A percentile compares a stretch with the other conserved stretches of the same genome.
Conservation (phyloP, 1,284 basidiomycete genomes). For the Puccinia polysora region DNA sequence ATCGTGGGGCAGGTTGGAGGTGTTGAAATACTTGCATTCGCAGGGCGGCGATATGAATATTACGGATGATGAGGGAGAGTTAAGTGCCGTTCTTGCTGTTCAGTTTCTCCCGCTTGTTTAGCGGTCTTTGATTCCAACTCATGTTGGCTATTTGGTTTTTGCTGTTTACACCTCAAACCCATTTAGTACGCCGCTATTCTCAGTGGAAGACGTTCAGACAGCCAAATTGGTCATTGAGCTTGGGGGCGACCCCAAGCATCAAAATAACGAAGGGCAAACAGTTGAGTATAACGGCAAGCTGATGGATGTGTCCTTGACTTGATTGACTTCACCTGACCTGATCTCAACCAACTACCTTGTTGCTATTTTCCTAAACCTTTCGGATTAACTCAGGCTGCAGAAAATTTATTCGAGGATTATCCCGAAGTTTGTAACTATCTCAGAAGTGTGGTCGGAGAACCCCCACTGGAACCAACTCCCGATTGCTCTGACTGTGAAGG, state of each 20-base stretch:
- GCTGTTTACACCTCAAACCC: background rate
- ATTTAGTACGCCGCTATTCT: constrained; percentile 69
- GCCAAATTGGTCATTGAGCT: constrained; percentile 72
- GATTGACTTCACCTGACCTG: constrained; percentile 1
- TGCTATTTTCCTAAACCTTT: constrained; percentile 3
- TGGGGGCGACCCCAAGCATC: constrained; percentile 65
- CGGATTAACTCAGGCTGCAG: constrained; percentile 62
- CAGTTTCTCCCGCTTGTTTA: background rate
- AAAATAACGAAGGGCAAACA: constrained; percentile 69
- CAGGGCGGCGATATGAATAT: constrained; percentile 81
- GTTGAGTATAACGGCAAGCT: too few relatives aligned
- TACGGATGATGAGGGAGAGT: constrained; percentile 75
- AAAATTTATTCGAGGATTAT: constrained; percentile 70
- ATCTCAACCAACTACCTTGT: background rate
- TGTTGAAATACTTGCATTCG: constrained; percentile 72
- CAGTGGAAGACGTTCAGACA: constrained; percentile 74
- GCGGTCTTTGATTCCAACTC: background rate
- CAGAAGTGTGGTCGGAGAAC: constrained; percentile 55
- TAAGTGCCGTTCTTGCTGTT: constrained; percentile 21
- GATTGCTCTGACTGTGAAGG: constrained; percentile 14
- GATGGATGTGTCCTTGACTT: constrained; percentile 42
- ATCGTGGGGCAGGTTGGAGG: constrained; percentile 73
- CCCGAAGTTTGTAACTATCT: constrained; percentile 71
- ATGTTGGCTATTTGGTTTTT: background rate
- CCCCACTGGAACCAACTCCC: constrained; percentile 47